These are phyloP conservation scores for Colletotrichum tropicale DNA, from an alignment of 2,329 filamentous ascomycete species.

Conservation along the genomic window DNA sequence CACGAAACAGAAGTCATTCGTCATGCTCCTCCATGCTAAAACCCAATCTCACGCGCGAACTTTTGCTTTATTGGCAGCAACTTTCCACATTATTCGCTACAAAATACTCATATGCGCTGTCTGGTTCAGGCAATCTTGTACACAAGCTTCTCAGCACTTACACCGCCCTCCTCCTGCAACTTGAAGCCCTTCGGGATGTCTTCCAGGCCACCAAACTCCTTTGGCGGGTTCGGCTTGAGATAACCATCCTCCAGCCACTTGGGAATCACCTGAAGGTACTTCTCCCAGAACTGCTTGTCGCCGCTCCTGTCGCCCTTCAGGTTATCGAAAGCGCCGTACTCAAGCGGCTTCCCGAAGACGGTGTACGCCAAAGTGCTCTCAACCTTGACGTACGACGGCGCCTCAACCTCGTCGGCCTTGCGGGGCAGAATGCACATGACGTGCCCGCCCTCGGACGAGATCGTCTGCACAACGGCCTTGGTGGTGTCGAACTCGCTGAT, in stretches of 20 bases:
- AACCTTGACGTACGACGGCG: slow-evolving; percentile 9
- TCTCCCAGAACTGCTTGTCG: slow-evolving; percentile 17
- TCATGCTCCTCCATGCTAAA: background rate
- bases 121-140: background rate
- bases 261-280: background rate
- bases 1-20: rapidly evolving
- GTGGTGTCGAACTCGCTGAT: slow-evolving; percentile 33
- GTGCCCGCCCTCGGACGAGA: slow-evolving; percentile 30
- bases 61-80: background rate
- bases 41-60: rapidly evolving
- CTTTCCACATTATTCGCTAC: background rate
- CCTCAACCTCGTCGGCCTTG: slow-evolving; percentile 11
- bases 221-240: slow-evolving; percentile 10
- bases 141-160: slow-evolving; percentile 14
- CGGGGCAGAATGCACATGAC: slow-evolving; percentile 29
- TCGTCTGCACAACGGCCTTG: slow-evolving; percentile 27
- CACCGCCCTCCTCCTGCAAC: slow-evolving; percentile 2
- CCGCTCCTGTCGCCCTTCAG: background rate
- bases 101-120: background rate
- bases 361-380: slow-evolving; percentile 17
- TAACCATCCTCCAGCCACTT: slow-evolving; percentile 4
- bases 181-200: slow-evolving; percentile 14
- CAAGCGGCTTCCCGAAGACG: background rate
- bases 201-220: slow-evolving; percentile 7
- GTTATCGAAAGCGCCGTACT: slow-evolving; percentile 2